phyloP scores from a whole-genome alignment of 371 early-diverging fungal genomes.

The Phascolomyces articulosus region DNA sequence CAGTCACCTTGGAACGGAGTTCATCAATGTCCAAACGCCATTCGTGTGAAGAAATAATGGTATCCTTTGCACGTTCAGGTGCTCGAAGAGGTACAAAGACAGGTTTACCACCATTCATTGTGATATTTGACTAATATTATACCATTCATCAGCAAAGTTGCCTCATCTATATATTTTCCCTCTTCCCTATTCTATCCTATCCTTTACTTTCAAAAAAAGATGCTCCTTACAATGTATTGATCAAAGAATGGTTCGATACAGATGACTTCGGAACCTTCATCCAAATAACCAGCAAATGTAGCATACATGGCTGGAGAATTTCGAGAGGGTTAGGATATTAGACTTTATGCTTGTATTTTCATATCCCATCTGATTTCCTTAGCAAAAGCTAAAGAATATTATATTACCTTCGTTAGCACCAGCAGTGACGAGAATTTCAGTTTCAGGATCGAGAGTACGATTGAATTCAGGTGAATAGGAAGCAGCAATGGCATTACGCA shows the following conservation, averaged over 20 bases:
- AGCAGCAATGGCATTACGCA: conserved; percentile 79
- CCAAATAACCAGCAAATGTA: conserved; percentile 76
- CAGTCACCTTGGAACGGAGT: conserved; percentile 76
- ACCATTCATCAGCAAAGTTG: too few species aligned
- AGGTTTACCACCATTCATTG: conserved; percentile 89
- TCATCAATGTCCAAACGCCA: conserved; percentile 90
- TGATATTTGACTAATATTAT: conserved; percentile 76
- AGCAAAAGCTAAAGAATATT: not conserved
- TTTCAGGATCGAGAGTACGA: conserved; percentile 72
- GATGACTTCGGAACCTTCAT: conserved; percentile 87
- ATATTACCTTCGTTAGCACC: conserved; percentile 90
- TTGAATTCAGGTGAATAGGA: conserved; percentile 77
- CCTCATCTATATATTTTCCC: not conserved
- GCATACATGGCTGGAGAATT: conserved; percentile 70
- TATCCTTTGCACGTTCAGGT: conserved; percentile 47
- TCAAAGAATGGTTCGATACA: conserved; percentile 96
- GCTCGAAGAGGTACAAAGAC: conserved; percentile 83
- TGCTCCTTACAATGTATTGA: conserved; percentile 76
- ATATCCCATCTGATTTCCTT: not conserved
- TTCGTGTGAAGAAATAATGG: conserved; percentile 64
- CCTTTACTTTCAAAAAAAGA: conserved; percentile 4
- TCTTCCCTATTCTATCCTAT: not conserved
- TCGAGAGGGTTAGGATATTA: too few species aligned
- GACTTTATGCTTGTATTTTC: too few species aligned
- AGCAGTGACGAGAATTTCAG: conserved; percentile 87